Evolutionary conservation across 179 eudicot species (phyloP).

Genomic region (Silene coronaria): DNA sequence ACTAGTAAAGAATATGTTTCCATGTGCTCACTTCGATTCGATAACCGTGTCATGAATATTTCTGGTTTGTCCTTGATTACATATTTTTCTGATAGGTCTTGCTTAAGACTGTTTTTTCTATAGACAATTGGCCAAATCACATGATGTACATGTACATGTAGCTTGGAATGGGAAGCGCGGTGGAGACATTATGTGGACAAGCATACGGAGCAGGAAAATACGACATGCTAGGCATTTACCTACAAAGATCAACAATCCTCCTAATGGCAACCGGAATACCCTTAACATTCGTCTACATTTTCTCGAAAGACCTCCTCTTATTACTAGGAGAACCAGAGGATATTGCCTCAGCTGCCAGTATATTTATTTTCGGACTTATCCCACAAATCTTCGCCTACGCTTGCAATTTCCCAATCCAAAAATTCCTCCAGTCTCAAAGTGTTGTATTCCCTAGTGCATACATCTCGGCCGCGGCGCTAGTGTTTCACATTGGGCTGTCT

Average conservation of each 20-base stretch:
- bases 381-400: slow-evolving; percentile 49
- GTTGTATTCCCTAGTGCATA: slow-evolving; percentile 39
- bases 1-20: too few relatives aligned
- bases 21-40: too few relatives aligned
- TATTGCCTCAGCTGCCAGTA: slow-evolving; percentile 48
- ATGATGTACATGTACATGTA: slow-evolving; percentile 19
- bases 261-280: slow-evolving; percentile 29
- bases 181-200: slow-evolving; percentile 74
- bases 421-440: slow-evolving; percentile 64
- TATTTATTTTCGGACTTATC: slow-evolving; percentile 43
- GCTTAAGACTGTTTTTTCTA: too few relatives aligned
- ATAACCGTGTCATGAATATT: too few relatives aligned
- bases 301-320: slow-evolving; percentile 40
- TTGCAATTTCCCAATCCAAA: slow-evolving; percentile 49
- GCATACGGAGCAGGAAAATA: slow-evolving; percentile 61
- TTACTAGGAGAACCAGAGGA: slow-evolving; percentile 45
- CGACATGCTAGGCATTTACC: slow-evolving; percentile 59
- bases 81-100: too few relatives aligned
- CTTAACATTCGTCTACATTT: slow-evolving; percentile 37
- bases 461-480: slow-evolving; percentile 63
- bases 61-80: too few relatives aligned
- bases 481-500: slow-evolving; percentile 45
- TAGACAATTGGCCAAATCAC: slow-evolving; percentile 6
- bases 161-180: slow-evolving; percentile 75
- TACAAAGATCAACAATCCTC: slow-evolving; percentile 58